Evolutionary conservation across 2,329 filamentous ascomycete species (phyloP).

Genomic region (Fusarium camptoceras): DNA sequence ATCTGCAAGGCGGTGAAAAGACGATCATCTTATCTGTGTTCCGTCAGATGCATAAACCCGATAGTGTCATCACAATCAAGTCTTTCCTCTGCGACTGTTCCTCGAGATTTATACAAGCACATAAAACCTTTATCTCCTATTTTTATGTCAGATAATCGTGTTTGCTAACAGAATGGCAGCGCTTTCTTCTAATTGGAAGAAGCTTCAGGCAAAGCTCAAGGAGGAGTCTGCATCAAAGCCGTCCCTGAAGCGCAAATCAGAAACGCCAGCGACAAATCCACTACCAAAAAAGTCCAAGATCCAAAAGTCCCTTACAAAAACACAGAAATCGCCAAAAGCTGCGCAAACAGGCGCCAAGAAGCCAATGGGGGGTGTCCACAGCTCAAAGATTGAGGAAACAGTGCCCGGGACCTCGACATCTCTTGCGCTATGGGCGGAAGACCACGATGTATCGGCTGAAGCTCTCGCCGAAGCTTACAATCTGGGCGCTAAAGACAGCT

Average conservation of each 20-base stretch:
- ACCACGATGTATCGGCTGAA: conserved; percentile 70
- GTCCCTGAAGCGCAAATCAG: conserved; percentile 59
- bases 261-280: conserved; percentile 44
- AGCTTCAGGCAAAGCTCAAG: conserved; percentile 73
- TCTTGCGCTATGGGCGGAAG: conserved; percentile 69
- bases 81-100: conserved; percentile 7
- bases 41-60: conserved; percentile 40
- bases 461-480: conserved; percentile 72
- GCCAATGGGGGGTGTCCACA: conserved; percentile 69
- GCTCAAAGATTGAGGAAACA: conserved; percentile 57
- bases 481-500: conserved; percentile 62
- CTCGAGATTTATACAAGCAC: conserved; percentile 13
- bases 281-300: conserved; percentile 49
- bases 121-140: neutral
- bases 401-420: conserved; percentile 62
- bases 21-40: conserved; percentile 37
- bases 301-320: conserved; percentile 16
- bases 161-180: conserved; percentile 51
- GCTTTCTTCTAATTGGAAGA: conserved; percentile 82
- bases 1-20: conserved; percentile 44
- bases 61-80: conserved; percentile 24
- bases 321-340: conserved; percentile 9
- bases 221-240: conserved; percentile 55
- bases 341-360: conserved; percentile 22
- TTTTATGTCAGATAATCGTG: neutral